Percentiles rank a stretch among this genome's conserved stretches.
These are phyloP conservation scores for Pseudognaphalium luteoalbum DNA, from an alignment of 129 eudicot species.

Conservation along the genomic window DNA sequence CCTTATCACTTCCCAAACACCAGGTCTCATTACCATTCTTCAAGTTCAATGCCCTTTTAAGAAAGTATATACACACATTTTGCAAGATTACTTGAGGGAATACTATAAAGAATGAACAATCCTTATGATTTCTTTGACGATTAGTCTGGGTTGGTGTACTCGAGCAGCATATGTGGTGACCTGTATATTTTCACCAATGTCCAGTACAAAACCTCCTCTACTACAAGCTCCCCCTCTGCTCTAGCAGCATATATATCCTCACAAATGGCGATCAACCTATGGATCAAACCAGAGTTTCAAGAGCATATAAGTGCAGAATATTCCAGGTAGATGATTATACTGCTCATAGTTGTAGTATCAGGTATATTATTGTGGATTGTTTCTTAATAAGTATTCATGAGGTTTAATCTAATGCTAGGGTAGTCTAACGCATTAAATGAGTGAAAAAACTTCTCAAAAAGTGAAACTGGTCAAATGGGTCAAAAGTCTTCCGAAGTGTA, in stretches of 20 bases:
- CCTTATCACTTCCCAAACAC: not conserved
- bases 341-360: not conserved
- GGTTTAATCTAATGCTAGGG: not conserved
- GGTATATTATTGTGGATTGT: not conserved
- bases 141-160: constrained; percentile 89
- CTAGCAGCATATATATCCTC: constrained; percentile 99
- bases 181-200: constrained; percentile 88
- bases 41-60: constrained; percentile 23
- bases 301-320: not conserved
- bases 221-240: constrained; percentile 97
- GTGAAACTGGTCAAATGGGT: not conserved
- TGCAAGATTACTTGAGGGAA: not conserved
- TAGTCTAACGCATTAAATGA: not conserved
- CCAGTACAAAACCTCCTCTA: constrained; percentile 95
- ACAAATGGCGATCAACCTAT: constrained; percentile 86
- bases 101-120: not conserved
- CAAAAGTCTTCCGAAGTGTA: not conserved
- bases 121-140: constrained; percentile 9
- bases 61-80: constrained; percentile 15
- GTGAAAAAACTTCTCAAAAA: not conserved
- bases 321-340: not conserved
- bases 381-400: too few relatives aligned
- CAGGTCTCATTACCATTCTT: not conserved
- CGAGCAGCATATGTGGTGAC: constrained; percentile 97
- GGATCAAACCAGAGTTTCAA: constrained; percentile 12